Evolutionary conservation across 371 early-diverging fungal genomes (phyloP), one percentile per base, ranked within the genome.

Genomic region (Haplosporangium sp.): DNA sequence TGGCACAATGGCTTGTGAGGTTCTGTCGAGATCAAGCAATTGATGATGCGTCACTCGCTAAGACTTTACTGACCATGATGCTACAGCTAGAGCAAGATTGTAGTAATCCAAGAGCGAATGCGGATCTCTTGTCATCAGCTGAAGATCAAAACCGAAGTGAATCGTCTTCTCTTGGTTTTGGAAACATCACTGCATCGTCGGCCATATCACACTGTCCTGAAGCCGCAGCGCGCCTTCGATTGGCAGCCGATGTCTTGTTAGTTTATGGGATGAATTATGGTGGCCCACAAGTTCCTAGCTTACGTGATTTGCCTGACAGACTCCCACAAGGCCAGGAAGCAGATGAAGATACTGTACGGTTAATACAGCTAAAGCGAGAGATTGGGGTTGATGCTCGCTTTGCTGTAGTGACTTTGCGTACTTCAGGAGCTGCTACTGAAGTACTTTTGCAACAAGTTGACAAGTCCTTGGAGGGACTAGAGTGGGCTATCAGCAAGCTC

Each of bases 401-500:
- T 65, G 63, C 82, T 19, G 74, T 78, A 10, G 71, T 78, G 34
- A 78, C 79, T 8, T 15, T 78, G 61, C 53, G 79, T 10, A 81
- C 71, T 2, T 60, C 72, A 0, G 65, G 69, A 0, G 68, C 69
- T 6, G 65, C 71, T 15, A 72, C 82, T 17, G 82, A 81, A 53
- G 65, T 75, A 35, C 59, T 81, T 37, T 55, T 81, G 19, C 69
- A 64, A 13, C 75, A 75, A 17, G 72, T 81, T 8, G 82, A 81
- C 39, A 65, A 63, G 47, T 68, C 82, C 17, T 59, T 81, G 11
- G 82, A 81, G 2, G 69, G 75, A 20, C 64, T 81, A 37, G 82
- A 81, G 19, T 81, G 82, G 82, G 72, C 75, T 8, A 37, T 81
- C 11, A 44, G 65, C 45, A 81, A 75, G 64, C 75, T 81, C 76